A percentile compares a stretch with the other conserved stretches of the same genome.
Evolutionary conservation across 768 basidiomycete species (phyloP).

Genomic region (Pholiota conissans): DNA sequence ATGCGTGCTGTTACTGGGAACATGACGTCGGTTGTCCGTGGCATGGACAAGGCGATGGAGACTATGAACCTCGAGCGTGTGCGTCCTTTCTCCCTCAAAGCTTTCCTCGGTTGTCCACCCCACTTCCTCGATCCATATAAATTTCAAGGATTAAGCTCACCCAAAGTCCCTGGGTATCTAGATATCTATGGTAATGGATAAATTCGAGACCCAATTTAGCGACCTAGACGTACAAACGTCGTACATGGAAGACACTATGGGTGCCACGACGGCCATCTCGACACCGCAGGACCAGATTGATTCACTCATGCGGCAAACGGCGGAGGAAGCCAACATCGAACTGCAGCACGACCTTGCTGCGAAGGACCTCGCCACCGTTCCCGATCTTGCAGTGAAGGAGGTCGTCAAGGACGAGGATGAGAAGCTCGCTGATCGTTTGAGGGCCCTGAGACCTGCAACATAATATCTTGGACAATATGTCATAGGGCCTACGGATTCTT

Average conservation of each 20-base stretch:
- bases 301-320: conserved; percentile 85
- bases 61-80: conserved; percentile 98
- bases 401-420: conserved; percentile 74
- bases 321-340: conserved; percentile 96
- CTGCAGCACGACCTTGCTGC: conserved; percentile 85
- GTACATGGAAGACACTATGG: conserved; percentile 98
- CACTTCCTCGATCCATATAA: background rate
- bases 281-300: conserved; percentile 99
- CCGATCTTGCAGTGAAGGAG: conserved; percentile 51
- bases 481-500: background rate
- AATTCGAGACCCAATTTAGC: conserved; percentile 94
- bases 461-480: conserved; percentile 27
- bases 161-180: conserved; percentile 28
- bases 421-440: conserved; percentile 80
- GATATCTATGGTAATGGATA: conserved; percentile 99
- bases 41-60: conserved; percentile 99
- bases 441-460: conserved; percentile 82
- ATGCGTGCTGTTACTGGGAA: conserved; percentile 96
- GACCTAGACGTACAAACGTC: conserved; percentile 98
- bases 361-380: conserved; percentile 58
- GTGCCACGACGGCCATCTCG: conserved; percentile 85
- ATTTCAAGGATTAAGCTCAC: background rate
- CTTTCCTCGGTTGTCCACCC: background rate
- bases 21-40: conserved; percentile 94
- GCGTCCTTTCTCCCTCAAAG: conserved; percentile 25